A percentile compares a stretch with the other conserved stretches of the same genome.
Evolutionary conservation across 1,139 yeast species (phyloP).

Genomic region (Taiozyma sp.): DNA sequence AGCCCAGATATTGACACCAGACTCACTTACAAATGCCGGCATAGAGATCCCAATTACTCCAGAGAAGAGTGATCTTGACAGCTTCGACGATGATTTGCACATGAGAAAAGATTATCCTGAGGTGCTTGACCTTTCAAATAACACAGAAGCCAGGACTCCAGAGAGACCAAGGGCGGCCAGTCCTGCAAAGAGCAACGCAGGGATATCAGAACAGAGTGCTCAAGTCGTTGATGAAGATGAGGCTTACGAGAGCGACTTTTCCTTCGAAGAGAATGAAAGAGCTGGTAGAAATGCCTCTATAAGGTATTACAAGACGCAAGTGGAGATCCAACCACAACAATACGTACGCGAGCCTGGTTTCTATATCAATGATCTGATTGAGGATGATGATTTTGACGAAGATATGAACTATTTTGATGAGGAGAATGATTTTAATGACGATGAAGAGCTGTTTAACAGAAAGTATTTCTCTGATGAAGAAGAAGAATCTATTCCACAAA

Average conservation of each 20-base stretch:
- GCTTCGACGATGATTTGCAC: neutral
- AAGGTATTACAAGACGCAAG: slow-evolving; percentile 47
- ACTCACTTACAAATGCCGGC: slow-evolving; percentile 3
- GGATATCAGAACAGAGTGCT: neutral
- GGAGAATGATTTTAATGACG: slow-evolving; percentile 32
- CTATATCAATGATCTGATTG: slow-evolving; percentile 36
- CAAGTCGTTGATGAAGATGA: slow-evolving; percentile 6
- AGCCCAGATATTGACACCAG: slow-evolving; percentile 20
- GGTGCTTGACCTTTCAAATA: neutral
- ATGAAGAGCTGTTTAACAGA: slow-evolving; percentile 37
- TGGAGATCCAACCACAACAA: slow-evolving; percentile 11
- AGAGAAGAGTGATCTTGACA: slow-evolving; percentile 11
- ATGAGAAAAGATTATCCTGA: neutral
- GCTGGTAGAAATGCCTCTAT: slow-evolving; percentile 62
- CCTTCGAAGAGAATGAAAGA: slow-evolving; percentile 49
- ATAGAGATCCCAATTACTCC: slow-evolving; percentile 2
- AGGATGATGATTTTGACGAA: slow-evolving; percentile 53
- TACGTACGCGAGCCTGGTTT: slow-evolving; percentile 20
- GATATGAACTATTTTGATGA: slow-evolving; percentile 43
- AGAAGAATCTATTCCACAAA: slow-evolving; percentile 7
- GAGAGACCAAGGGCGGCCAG: neutral
- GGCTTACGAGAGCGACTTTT: slow-evolving; percentile 37
- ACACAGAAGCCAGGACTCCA: neutral
- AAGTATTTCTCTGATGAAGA: slow-evolving; percentile 37
- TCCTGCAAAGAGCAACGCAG: neutral